Conservation (phyloP, 345 rosid species). For the Pugionium dolabratum region DNA sequence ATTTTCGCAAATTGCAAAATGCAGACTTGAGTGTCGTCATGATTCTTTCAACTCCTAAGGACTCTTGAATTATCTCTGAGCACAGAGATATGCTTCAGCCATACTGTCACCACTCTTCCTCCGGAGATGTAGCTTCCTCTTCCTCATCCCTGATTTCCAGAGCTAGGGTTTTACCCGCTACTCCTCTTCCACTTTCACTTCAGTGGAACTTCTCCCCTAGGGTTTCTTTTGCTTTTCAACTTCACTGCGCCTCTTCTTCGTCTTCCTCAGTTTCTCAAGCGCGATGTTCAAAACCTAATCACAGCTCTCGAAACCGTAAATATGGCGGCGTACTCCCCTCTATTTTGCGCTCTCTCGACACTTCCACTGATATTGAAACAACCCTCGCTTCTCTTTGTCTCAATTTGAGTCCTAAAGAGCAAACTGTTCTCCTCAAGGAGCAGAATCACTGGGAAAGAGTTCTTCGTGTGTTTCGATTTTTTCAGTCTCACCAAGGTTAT, state of each 20-base stretch:
- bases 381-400: slow-evolving; percentile 55
- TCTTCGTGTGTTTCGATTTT: slow-evolving; percentile 68
- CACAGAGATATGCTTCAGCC: slow-evolving; percentile 34
- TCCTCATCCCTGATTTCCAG: slow-evolving; percentile 16
- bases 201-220: slow-evolving; percentile 34
- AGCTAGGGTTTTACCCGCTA: slow-evolving; percentile 7
- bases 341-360: slow-evolving; percentile 59
- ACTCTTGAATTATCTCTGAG: too few relatives aligned
- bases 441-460: slow-evolving; percentile 61
- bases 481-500: slow-evolving; percentile 62
- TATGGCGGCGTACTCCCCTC: slow-evolving; percentile 65
- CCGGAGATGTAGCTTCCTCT: slow-evolving; percentile 22
- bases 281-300: slow-evolving; percentile 40
- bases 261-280: slow-evolving; percentile 36
- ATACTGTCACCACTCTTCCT: slow-evolving; percentile 27
- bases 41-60: too few relatives aligned
- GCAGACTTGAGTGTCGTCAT: too few relatives aligned
- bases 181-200: slow-evolving; percentile 26
- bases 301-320: slow-evolving; percentile 42
- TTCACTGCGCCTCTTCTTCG: slow-evolving; percentile 52
- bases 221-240: slow-evolving; percentile 50
- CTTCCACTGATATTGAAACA: slow-evolving; percentile 53
- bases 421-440: slow-evolving; percentile 75
- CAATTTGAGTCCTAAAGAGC: slow-evolving; percentile 70
- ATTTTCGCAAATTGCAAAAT: too few relatives aligned